phyloP scores from a whole-genome alignment of 1,284 basidiomycete genomes.

The Leccinum holopus region DNA sequence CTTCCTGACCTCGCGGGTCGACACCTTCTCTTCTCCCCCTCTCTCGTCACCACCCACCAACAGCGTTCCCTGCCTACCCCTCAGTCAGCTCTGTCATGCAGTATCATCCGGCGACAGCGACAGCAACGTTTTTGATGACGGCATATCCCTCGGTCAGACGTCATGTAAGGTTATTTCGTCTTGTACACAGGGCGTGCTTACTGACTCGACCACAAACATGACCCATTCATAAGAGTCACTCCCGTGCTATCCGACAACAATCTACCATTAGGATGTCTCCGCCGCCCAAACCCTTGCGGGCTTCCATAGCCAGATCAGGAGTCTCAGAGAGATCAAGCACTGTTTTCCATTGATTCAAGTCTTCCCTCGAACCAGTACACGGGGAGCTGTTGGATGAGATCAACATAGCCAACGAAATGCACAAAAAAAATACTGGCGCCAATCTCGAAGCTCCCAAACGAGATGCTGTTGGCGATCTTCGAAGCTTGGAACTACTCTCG shows the following conservation, averaged over 20 bases:
- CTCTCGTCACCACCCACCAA: constrained; percentile 15
- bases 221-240: constrained; percentile 17
- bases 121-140: too few relatives aligned
- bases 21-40: neutral
- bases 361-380: too few relatives aligned
- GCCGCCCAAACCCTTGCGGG: constrained; percentile 9
- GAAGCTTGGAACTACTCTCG: too few relatives aligned
- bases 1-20: constrained; percentile 10
- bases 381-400: too few relatives aligned
- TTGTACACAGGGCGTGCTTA: constrained; percentile 1
- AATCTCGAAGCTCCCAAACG: too few relatives aligned
- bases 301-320: too few relatives aligned
- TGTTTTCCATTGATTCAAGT: too few relatives aligned
- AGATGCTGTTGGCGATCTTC: too few relatives aligned
- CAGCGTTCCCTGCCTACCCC: constrained; percentile 7
- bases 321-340: too few relatives aligned
- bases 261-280: constrained; percentile 18
- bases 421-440: too few relatives aligned
- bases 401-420: too few relatives aligned
- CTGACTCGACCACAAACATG: neutral
- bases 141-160: constrained; percentile 20
- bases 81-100: constrained; percentile 15
- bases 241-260: constrained; percentile 9
- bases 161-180: constrained; percentile 16
- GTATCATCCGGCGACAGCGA: constrained; percentile 4